Base-by-base conservation (phyloP, 176 grass and related monocot species). In the Tillandsia leiboldiana region DNA sequence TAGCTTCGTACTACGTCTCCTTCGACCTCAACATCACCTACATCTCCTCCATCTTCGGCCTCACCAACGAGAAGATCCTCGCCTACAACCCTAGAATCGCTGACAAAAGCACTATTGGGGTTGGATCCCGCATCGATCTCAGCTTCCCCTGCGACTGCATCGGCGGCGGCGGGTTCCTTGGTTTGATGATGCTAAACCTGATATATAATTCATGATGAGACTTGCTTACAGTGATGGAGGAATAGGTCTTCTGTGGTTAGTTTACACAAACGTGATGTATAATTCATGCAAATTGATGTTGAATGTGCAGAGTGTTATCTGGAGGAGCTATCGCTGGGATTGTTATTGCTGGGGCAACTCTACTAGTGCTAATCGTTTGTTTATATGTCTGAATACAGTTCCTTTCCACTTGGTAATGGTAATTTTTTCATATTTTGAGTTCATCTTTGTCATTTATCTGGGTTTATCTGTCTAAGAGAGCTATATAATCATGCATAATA, bases 261-360 rank as follows among this genome's bases (percentile, higher is more conserved):
- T 66, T 47, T 13, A 66, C 9, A 28, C 27, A 29, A 26, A 10
- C 17, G 53, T 15, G 53, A 83, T 61, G 15, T 17, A 66, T 72
- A 71, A 57, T 62, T 83, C 51, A 61, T 1, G 50, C n/a, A 78
- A 49, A 53, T 69, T 51, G 29, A 51, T 72, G 7, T 8, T 58
- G 47, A 18, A 28, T 70, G 85, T 72, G 70, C 68, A 76, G 75
- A 20, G 75, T 66, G 71, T n/a, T 49, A 66, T 75, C 86, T 2
- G 56, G 18, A 11, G 84, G 74, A 79, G 82, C 77, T 78, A 92
- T 97, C 77, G 86, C 64, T 66, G 94, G 86, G 70, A 86, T 91
- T 80, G 79, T 81, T 72, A 17, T 79, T 26, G 86, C 51, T 68
- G 81, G 47, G 49, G 65, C 84, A 70, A 49, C 51, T 85, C 49